Percentiles rank a stretch among this genome's conserved stretches.
These are phyloP conservation scores for Pseudogymnoascus pannorum DNA, from an alignment of 2,329 filamentous ascomycete genomes.

Conservation along the genomic window DNA sequence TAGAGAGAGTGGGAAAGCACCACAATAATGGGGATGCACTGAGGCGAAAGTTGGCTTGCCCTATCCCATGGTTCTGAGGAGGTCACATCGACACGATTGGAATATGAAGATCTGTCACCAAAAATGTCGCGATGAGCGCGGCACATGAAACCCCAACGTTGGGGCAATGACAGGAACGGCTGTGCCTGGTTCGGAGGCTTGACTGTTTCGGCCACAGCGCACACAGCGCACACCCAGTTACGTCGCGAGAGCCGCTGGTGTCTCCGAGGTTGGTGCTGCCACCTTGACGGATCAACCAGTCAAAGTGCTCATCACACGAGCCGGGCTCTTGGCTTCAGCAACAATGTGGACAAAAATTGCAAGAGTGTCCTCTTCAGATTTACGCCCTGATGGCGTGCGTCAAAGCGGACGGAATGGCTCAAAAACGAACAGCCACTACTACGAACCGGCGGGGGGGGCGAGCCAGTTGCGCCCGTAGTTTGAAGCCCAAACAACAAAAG, in stretches of 20 bases:
- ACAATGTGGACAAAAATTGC: background rate
- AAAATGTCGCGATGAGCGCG: conserved; percentile 5
- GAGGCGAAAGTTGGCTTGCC: background rate
- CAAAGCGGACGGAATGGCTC: background rate
- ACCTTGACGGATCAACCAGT: conserved; percentile 3
- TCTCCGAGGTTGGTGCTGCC: conserved; percentile 2
- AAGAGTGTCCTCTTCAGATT: background rate
- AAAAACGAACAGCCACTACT: background rate
- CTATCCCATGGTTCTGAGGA: background rate
- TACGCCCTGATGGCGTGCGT: background rate
- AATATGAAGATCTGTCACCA: background rate
- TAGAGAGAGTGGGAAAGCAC: background rate
- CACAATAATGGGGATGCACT: conserved; percentile 5
- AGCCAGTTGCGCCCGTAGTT: background rate
- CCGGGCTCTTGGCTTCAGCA: background rate
- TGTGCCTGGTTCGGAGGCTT: conserved; percentile 4
- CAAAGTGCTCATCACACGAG: background rate
- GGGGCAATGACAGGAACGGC: background rate
- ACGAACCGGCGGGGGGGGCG: too few species aligned
- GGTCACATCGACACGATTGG: conserved; percentile 5
- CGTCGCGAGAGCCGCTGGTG: background rate
- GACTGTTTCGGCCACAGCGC: conserved; percentile 2
- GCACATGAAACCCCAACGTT: conserved; percentile 6
- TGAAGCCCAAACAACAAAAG: background rate
- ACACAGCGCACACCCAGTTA: background rate